These are phyloP conservation scores for Pleoardoris graminearum DNA, from an alignment of 2,329 filamentous ascomycete species.

Conservation along the genomic window DNA sequence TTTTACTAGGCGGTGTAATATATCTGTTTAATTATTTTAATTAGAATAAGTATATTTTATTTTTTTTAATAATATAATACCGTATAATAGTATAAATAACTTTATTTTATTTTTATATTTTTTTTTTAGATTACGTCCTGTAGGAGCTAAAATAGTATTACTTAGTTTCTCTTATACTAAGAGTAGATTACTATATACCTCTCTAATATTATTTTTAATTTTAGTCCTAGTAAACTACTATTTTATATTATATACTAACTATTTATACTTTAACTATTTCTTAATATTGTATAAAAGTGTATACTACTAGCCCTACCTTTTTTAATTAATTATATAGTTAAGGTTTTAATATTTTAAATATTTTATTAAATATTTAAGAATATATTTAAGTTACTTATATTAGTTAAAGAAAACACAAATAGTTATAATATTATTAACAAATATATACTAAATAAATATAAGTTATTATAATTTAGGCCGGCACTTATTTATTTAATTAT, in stretches of 20 bases:
- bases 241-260: conserved; percentile 19
- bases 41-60: conserved; percentile 5
- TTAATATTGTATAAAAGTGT: conserved; percentile 10
- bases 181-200: conserved; percentile 9
- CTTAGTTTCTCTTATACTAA: conserved; percentile 9
- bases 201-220: conserved; percentile 10
- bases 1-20: conserved; percentile 6
- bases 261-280: conserved; percentile 13
- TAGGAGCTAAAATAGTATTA: conserved; percentile 3
- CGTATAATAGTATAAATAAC: conserved; percentile 9
- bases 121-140: conserved; percentile 8
- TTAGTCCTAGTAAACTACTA: conserved; percentile 17
- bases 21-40: background rate
- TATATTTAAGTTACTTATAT: conserved; percentile 18
- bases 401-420: conserved; percentile 13
- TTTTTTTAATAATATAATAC: conserved; percentile 19
- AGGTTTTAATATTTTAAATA: conserved; percentile 19
- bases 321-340: conserved; percentile 12
- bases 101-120: conserved; percentile 6
- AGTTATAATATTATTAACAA: conserved; percentile 15
- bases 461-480: conserved; percentile 9
- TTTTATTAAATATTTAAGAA: conserved; percentile 15
- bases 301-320: conserved; percentile 16
- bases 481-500: too few relatives aligned
- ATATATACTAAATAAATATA: conserved; percentile 18